Evolutionary conservation across 2,329 filamentous ascomycete species (phyloP).

Genomic region (Sodiomyces alkalinus): DNA sequence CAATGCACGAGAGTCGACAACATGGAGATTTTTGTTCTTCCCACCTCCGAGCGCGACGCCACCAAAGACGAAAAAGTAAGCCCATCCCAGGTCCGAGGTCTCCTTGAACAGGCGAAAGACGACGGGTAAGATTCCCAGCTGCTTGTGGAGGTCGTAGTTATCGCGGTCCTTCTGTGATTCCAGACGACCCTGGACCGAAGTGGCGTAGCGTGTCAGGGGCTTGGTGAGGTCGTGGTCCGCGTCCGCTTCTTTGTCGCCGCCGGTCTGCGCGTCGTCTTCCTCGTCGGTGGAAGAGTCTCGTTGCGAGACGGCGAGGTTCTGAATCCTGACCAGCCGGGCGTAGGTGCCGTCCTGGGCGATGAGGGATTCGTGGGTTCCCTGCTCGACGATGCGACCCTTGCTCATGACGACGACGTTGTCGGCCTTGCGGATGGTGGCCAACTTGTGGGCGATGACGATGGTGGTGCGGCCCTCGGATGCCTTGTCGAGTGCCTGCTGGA

Average conservation of each 20-base stretch:
- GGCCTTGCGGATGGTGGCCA: conserved; percentile 40
- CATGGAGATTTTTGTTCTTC: too few species aligned
- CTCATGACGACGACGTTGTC: conserved; percentile 49
- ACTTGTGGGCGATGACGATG: conserved; percentile 45
- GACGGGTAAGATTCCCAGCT: conserved; percentile 14
- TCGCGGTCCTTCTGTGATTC: conserved; percentile 19
- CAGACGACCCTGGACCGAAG: conserved; percentile 14
- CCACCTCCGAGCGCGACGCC: too few species aligned
- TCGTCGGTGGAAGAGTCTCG: conserved; percentile 9
- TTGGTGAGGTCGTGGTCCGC: conserved; percentile 12
- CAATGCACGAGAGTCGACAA: too few species aligned
- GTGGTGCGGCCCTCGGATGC: conserved; percentile 42
- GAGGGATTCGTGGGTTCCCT: conserved; percentile 43
- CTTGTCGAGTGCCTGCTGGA: conserved; percentile 36
- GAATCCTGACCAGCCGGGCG: conserved; percentile 29
- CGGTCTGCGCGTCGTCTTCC: conserved; percentile 12
- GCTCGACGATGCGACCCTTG: conserved; percentile 39
- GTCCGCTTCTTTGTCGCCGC: conserved; percentile 8
- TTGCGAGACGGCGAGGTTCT: conserved; percentile 17
- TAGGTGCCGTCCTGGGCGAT: conserved; percentile 32
- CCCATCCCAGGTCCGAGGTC: conserved; percentile 19
- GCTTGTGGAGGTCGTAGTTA: conserved; percentile 18
- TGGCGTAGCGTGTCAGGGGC: conserved; percentile 16
- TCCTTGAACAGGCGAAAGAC: conserved; percentile 19
- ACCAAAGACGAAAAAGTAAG: conserved; percentile 16